A percentile compares a stretch with the other conserved stretches of the same genome.
Conservation (phyloP, 495 filamentous ascomycete species). For the Echria macrotheca region DNA sequence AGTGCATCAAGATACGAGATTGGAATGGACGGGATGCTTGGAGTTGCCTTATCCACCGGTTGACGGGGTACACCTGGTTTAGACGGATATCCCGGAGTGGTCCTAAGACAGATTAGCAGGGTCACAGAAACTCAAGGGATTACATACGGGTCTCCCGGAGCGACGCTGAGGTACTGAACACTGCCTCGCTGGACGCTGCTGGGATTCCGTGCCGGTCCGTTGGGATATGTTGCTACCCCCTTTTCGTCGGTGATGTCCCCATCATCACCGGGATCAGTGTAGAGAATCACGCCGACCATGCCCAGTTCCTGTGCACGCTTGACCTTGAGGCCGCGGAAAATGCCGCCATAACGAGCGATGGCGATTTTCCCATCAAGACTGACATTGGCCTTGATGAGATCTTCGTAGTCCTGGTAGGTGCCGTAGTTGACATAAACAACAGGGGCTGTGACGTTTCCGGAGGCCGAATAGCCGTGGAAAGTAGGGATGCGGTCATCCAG, state of each 20-base stretch:
- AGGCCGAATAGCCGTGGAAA: slow-evolving; percentile 93
- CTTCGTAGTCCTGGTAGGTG: slow-evolving; percentile 77
- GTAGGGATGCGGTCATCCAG: slow-evolving; percentile 74
- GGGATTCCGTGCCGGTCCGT: slow-evolving; percentile 81
- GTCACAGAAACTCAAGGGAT: neutral
- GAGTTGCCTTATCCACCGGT: slow-evolving; percentile 61
- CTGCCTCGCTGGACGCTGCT: slow-evolving; percentile 92
- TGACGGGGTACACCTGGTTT: slow-evolving; percentile 81
- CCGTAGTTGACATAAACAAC: slow-evolving; percentile 86
- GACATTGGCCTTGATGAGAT: slow-evolving; percentile 70
- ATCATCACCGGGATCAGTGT: slow-evolving; percentile 87
- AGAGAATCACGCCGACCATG: slow-evolving; percentile 81
- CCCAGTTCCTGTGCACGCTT: slow-evolving; percentile 90
- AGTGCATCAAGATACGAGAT: slow-evolving; percentile 84
- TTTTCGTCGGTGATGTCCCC: slow-evolving; percentile 74
- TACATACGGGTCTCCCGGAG: slow-evolving; percentile 56
- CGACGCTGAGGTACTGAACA: slow-evolving; percentile 69
- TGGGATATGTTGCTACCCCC: slow-evolving; percentile 74
- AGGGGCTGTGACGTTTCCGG: slow-evolving; percentile 78
- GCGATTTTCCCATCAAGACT: slow-evolving; percentile 79
- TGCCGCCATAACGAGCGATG: slow-evolving; percentile 75
- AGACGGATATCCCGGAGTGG: slow-evolving; percentile 90
- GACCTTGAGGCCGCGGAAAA: slow-evolving; percentile 88
- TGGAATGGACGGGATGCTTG: slow-evolving; percentile 85
- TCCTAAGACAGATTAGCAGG: slow-evolving; percentile 35